A percentile compares a stretch with the other conserved stretches of the same genome.
Conservation (phyloP, 257 asterid species). For the Solanum virginianum region DNA sequence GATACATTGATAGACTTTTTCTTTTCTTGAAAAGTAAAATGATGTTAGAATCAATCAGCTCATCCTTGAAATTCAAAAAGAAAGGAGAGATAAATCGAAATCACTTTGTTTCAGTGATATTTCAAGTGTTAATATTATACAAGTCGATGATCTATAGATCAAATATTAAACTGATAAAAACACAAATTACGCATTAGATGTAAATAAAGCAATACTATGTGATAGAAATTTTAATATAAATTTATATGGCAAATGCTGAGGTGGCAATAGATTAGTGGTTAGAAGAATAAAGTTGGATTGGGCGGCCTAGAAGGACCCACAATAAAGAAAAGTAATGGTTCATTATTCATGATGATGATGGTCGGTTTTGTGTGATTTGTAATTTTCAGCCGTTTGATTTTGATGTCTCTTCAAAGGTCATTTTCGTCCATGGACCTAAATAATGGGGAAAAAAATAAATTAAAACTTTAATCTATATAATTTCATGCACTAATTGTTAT, state of each 20-base stretch:
- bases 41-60: no score
- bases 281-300: neutral
- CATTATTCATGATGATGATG: constrained; percentile 9
- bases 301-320: constrained; percentile 1
- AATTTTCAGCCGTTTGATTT: constrained; percentile 6
- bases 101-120: no score
- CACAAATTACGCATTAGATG: no score
- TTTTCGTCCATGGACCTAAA: neutral
- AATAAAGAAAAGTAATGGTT: neutral
- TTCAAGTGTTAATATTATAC: no score
- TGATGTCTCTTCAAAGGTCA: neutral
- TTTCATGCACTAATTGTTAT: neutral
- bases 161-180: no score
- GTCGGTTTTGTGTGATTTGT: constrained; percentile 29
- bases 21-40: no score
- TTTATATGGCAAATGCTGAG: neutral
- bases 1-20: no score
- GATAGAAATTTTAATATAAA: no score
- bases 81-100: no score
- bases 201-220: no score
- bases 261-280: constrained; percentile 26
- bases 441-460: neutral
- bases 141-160: no score
- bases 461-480: neutral
- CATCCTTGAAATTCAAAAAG: no score